Evolutionary conservation across 768 basidiomycete species (phyloP).

Genomic region (Lactarius trivialis): DNA sequence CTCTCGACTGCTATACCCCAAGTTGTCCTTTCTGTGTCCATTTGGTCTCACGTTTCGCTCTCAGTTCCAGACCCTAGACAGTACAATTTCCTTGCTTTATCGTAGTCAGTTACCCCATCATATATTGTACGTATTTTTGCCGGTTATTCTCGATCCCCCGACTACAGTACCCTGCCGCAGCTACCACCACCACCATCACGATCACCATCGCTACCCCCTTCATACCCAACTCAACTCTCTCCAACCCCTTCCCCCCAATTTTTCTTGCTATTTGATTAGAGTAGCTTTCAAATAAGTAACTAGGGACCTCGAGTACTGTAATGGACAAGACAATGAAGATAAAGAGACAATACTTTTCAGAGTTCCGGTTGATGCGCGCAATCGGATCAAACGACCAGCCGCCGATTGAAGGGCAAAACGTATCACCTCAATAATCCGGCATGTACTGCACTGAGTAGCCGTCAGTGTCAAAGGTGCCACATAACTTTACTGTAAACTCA

Average conservation of each 20-base stretch:
- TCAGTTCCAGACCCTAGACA: neutral
- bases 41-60: neutral
- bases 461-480: no score
- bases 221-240: neutral
- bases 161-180: neutral
- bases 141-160: neutral
- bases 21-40: neutral
- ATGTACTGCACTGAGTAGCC: no score
- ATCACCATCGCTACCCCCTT: neutral
- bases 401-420: no score
- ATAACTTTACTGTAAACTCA: no score
- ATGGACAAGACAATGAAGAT: neutral
- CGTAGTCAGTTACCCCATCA: neutral
- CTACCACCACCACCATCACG: neutral
- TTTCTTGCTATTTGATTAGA: constrained; percentile 6
- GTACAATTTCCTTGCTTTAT: neutral
- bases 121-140: neutral
- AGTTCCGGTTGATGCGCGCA: neutral
- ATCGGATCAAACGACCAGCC: neutral
- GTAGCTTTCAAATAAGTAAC: neutral
- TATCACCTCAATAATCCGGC: no score
- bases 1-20: neutral
- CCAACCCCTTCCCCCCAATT: neutral
- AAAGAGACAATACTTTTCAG: neutral
- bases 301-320: neutral